These are phyloP conservation scores for Daldinia bambusicola DNA, from an alignment of 495 filamentous ascomycete genomes.

Conservation along the genomic window DNA sequence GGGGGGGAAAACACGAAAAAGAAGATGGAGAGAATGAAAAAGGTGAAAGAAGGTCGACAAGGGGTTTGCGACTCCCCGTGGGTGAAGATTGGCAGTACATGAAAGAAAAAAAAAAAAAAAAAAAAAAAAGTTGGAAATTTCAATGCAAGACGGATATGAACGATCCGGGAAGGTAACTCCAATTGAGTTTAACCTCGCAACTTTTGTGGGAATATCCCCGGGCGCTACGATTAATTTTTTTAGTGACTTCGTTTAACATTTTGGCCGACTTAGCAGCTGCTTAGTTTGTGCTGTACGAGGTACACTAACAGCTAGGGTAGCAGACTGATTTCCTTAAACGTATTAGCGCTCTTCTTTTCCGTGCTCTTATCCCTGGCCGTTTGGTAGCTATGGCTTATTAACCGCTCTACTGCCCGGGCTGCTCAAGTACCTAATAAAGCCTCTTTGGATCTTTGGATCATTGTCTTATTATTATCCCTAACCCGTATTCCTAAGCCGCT, in stretches of 20 bases:
- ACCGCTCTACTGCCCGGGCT: too few relatives aligned
- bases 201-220: slow-evolving; percentile 28
- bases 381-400: slow-evolving; percentile 11
- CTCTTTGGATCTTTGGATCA: not conserved
- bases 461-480: not conserved
- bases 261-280: slow-evolving; percentile 2
- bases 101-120: too few relatives aligned
- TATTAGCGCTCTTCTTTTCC: slow-evolving; percentile 25
- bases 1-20: slow-evolving; percentile 38
- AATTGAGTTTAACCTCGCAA: slow-evolving; percentile 41
- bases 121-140: slow-evolving; percentile 48
- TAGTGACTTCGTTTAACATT: slow-evolving; percentile 26
- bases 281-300: not conserved
- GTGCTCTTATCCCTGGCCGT: slow-evolving; percentile 10
- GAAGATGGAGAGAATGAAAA: slow-evolving; percentile 33
- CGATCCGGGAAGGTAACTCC: slow-evolving; percentile 25
- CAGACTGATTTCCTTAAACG: slow-evolving; percentile 18
- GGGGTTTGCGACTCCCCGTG: slow-evolving; percentile 11
- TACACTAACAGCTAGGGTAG: slow-evolving; percentile 8
- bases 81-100: slow-evolving; percentile 39
- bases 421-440: slow-evolving; percentile 1
- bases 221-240: slow-evolving; percentile 35
- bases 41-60: slow-evolving; percentile 26
- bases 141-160: slow-evolving; percentile 21
- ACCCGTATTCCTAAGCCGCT: not conserved